These are phyloP conservation scores for Phytopythium delawarense DNA, from an alignment of 352 stramenopile species.

Conservation along the genomic window DNA sequence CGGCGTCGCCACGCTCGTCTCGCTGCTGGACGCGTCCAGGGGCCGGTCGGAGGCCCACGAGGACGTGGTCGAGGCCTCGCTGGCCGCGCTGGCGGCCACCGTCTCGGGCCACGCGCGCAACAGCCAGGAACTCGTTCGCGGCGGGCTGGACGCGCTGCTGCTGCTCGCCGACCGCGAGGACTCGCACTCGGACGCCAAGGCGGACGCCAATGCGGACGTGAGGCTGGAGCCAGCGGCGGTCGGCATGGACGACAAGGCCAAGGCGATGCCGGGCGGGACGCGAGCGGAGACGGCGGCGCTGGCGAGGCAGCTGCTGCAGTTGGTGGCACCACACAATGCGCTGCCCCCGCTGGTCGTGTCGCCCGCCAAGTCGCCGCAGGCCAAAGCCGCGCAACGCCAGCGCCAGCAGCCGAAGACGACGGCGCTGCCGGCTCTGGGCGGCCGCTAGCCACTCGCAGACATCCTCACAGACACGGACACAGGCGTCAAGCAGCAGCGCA, in stretches of 20 bases:
- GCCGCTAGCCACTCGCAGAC: not conserved
- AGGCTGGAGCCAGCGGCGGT: conserved; percentile 10
- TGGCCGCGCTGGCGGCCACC: conserved; percentile 48
- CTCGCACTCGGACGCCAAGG: conserved; percentile 19
- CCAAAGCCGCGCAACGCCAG: conserved; percentile 14
- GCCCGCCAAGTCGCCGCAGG: conserved; percentile 7
- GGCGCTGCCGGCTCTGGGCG: not conserved
- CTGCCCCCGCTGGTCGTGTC: not conserved
- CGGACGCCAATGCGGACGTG: conserved; percentile 22
- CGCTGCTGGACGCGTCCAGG: conserved; percentile 30
- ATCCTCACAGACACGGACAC: not conserved
- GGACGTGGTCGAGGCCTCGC: conserved; percentile 58
- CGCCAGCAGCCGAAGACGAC: not conserved
- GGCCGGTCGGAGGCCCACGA: not conserved
- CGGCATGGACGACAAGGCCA: not conserved
- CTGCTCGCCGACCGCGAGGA: conserved; percentile 32
- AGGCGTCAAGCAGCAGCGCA: not conserved
- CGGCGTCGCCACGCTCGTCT: conserved; percentile 44
- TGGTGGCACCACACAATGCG: conserved; percentile 51
- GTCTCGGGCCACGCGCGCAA: conserved; percentile 53
- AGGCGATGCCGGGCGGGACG: conserved; percentile 7
- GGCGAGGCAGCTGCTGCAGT: conserved; percentile 52
- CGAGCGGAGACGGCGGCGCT: conserved; percentile 40
- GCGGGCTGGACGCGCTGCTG: conserved; percentile 59
- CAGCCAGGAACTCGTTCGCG: conserved; percentile 61